These are phyloP conservation scores for Drosera capensis DNA, from an alignment of 148 eudicot genomes.

Conservation along the genomic window DNA sequence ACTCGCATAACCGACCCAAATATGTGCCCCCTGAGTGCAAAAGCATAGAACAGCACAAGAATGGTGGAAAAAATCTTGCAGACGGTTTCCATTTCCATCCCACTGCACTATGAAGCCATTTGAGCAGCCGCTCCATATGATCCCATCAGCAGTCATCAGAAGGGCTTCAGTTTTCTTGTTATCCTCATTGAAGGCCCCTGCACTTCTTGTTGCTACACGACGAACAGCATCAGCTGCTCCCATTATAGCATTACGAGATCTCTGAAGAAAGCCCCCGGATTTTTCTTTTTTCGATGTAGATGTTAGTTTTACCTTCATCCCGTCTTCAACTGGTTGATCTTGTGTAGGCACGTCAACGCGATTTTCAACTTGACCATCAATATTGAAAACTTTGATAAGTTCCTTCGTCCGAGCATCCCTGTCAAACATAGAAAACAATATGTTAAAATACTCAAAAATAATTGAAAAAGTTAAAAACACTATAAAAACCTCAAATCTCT, in stretches of 20 bases:
- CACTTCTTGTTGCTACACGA: constrained; percentile 73
- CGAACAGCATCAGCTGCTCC: constrained; percentile 99
- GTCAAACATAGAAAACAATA: constrained; percentile 2
- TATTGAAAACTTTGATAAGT: constrained; percentile 70
- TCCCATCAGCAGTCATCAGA: constrained; percentile 59
- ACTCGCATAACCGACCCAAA: constrained; percentile 92
- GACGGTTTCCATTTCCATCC: constrained; percentile 76
- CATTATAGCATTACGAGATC: constrained; percentile 90
- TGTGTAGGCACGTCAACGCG: constrained; percentile 64
- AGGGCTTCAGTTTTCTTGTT: constrained; percentile 80
- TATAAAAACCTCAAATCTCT: too few species aligned
- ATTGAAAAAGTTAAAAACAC: too few species aligned
- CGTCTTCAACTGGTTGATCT: constrained; percentile 67
- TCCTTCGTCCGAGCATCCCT: constrained; percentile 99
- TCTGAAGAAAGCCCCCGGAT: constrained; percentile 65
- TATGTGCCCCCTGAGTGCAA: constrained; percentile 56
- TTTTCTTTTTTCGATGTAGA: constrained; percentile 83
- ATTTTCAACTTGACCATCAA: constrained; percentile 84
- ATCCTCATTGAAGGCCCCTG: constrained; percentile 71
- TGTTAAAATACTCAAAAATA: background rate
- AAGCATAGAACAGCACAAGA: constrained; percentile 61
- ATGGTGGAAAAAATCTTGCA: constrained; percentile 67
- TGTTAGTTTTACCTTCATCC: constrained; percentile 61
- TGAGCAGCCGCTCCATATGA: constrained; percentile 80
- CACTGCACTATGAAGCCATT: constrained; percentile 78